Evolutionary conservation across 2,329 filamentous ascomycete genomes (phyloP).

Genomic region (Escovopsis weberi): DNA sequence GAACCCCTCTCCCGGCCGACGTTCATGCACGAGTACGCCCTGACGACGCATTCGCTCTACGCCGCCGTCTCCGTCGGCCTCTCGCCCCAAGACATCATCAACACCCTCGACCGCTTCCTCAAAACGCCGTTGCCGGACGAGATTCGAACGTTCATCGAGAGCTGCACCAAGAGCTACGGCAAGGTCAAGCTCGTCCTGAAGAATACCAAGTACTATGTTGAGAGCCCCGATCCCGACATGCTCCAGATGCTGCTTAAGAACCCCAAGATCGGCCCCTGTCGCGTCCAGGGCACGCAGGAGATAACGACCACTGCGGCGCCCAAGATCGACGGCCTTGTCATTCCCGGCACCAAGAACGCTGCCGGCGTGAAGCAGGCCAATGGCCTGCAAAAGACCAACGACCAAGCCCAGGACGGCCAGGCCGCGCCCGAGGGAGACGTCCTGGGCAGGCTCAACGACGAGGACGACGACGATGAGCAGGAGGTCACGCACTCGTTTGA

Average conservation of each 20-base stretch:
- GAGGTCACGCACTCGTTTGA: slow-evolving; percentile 90
- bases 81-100: slow-evolving; percentile 77
- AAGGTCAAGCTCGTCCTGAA: slow-evolving; percentile 93
- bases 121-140: slow-evolving; percentile 78
- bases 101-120: slow-evolving; percentile 71
- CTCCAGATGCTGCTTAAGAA: slow-evolving; percentile 80
- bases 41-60: slow-evolving; percentile 87
- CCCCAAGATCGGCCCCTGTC: slow-evolving; percentile 61
- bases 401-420: slow-evolving; percentile 30
- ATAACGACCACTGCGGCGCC: slow-evolving; percentile 72
- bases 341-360: slow-evolving; percentile 87
- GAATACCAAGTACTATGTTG: slow-evolving; percentile 86
- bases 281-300: slow-evolving; percentile 56
- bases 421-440: slow-evolving; percentile 50
- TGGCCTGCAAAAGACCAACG: slow-evolving; percentile 18
- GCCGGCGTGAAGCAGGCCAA: slow-evolving; percentile 69
- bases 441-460: slow-evolving; percentile 60
- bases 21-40: slow-evolving; percentile 83
- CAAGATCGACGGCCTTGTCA: slow-evolving; percentile 75
- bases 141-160: slow-evolving; percentile 62
- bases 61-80: slow-evolving; percentile 92
- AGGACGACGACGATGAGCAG: slow-evolving; percentile 76
- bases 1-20: slow-evolving; percentile 83
- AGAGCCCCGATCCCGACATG: slow-evolving; percentile 77
- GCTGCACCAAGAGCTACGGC: slow-evolving; percentile 79